A percentile compares a stretch with the other conserved stretches of the same genome.
phyloP scores from a whole-genome alignment of 768 basidiomycete species.

The Sistotremastrum suecicum region DNA sequence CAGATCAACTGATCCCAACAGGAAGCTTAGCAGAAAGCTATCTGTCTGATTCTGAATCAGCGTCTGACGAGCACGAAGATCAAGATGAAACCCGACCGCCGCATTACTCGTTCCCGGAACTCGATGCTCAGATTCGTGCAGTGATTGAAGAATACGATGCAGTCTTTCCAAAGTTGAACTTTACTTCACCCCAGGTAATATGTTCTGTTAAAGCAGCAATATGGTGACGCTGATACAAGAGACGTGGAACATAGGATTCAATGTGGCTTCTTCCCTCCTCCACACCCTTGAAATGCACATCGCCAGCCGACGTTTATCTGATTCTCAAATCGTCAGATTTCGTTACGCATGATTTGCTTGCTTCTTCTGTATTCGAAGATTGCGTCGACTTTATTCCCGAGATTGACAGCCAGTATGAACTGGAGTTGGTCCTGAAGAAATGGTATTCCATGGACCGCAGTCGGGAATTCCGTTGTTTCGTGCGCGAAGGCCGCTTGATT shows the following conservation, averaged over 20 bases:
- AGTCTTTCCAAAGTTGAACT: slow-evolving; percentile 94
- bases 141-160: slow-evolving; percentile 58
- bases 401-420: slow-evolving; percentile 28
- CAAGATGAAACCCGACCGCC: slow-evolving; percentile 10
- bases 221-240: background rate
- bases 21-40: slow-evolving; percentile 37
- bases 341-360: slow-evolving; percentile 60
- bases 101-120: slow-evolving; percentile 60
- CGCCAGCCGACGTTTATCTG: slow-evolving; percentile 82
- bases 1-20: background rate
- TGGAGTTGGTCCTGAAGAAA: slow-evolving; percentile 80
- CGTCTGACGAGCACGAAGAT: slow-evolving; percentile 21
- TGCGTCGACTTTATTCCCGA: slow-evolving; percentile 24
- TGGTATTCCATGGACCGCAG: slow-evolving; percentile 80
- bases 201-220: background rate
- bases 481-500: slow-evolving; percentile 51
- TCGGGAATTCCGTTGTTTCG: slow-evolving; percentile 85
- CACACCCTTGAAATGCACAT: slow-evolving; percentile 74
- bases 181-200: slow-evolving; percentile 77
- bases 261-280: slow-evolving; percentile 80
- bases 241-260: slow-evolving; percentile 50
- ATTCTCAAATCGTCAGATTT: slow-evolving; percentile 90
- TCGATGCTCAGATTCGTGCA: slow-evolving; percentile 59
- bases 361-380: slow-evolving; percentile 49
- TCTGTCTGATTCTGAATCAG: slow-evolving; percentile 44